Conservation (phyloP, 345 rosid genomes). For the Erysimum cheiranthoides region DNA sequence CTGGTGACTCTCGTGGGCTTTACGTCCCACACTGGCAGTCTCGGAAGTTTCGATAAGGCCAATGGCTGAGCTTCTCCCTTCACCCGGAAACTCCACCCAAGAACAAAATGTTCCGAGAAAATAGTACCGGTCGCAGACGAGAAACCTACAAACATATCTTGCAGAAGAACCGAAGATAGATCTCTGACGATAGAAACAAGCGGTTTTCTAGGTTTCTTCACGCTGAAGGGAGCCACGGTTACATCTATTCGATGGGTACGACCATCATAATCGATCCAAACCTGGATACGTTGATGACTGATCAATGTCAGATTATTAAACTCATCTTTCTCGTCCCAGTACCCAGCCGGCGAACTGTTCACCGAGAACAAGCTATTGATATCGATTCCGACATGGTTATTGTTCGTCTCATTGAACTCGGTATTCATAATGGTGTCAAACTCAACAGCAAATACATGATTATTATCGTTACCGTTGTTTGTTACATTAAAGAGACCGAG, state of each 20-base stretch:
- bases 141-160: constrained; percentile 61
- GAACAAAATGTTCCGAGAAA: constrained; percentile 47
- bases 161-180: constrained; percentile 47
- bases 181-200: constrained; percentile 46
- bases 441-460: constrained; percentile 62
- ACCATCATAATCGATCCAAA: constrained; percentile 81
- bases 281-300: constrained; percentile 53
- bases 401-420: constrained; percentile 34
- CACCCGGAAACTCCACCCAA: constrained; percentile 66
- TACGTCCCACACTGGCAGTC: constrained; percentile 43
- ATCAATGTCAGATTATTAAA: constrained; percentile 54
- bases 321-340: constrained; percentile 26
- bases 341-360: constrained; percentile 39
- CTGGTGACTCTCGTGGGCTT: constrained; percentile 25
- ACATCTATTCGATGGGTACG: constrained; percentile 49
- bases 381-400: constrained; percentile 61
- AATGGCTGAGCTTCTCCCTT: constrained; percentile 54
- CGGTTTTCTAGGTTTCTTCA: constrained; percentile 50
- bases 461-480: constrained; percentile 43
- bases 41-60: constrained; percentile 54
- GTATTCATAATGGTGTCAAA: constrained; percentile 48
- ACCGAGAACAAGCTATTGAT: constrained; percentile 47
- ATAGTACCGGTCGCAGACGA: constrained; percentile 55
- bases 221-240: constrained; percentile 52
- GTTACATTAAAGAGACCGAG: constrained; percentile 50